These are phyloP conservation scores for Cytauxzoon felis DNA, from an alignment of 169 alveolate genomes.

Conservation along the genomic window DNA sequence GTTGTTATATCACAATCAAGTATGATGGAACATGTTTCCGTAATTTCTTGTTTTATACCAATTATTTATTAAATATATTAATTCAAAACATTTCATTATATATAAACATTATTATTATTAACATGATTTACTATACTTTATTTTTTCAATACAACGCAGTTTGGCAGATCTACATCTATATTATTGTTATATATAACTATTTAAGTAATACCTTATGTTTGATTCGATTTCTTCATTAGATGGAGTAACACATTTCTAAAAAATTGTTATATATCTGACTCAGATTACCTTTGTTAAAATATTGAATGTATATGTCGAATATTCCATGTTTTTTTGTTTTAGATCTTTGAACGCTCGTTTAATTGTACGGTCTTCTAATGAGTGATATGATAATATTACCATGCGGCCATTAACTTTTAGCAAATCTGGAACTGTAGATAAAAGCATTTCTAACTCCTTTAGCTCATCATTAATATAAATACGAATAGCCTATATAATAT, in stretches of 20 bases:
- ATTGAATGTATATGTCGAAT: neutral
- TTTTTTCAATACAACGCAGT: constrained; percentile 37
- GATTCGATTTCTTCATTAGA: constrained; percentile 14
- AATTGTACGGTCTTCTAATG: constrained; percentile 67
- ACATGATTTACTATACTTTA: neutral
- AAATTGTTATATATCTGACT: neutral
- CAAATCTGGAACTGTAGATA: constrained; percentile 57
- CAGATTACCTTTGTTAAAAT: constrained; percentile 6
- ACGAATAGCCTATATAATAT: constrained; percentile 52
- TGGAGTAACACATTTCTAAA: constrained; percentile 55
- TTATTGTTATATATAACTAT: neutral
- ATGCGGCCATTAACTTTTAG: constrained; percentile 54
- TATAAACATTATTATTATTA: too few species aligned
- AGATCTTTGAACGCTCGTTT: constrained; percentile 35
- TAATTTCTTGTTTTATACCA: too few species aligned
- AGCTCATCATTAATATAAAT: constrained; percentile 72
- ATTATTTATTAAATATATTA: too few species aligned
- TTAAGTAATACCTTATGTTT: constrained; percentile 30
- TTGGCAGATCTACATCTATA: constrained; percentile 53
- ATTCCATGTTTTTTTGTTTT: neutral
- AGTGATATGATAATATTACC: constrained; percentile 70
- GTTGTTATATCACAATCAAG: too few species aligned
- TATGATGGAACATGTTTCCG: too few species aligned
- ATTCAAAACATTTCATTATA: too few species aligned
- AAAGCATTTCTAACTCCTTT: constrained; percentile 48